phyloP scores from a whole-genome alignment of 345 rosid genomes.

The Heritiera fomes region DNA sequence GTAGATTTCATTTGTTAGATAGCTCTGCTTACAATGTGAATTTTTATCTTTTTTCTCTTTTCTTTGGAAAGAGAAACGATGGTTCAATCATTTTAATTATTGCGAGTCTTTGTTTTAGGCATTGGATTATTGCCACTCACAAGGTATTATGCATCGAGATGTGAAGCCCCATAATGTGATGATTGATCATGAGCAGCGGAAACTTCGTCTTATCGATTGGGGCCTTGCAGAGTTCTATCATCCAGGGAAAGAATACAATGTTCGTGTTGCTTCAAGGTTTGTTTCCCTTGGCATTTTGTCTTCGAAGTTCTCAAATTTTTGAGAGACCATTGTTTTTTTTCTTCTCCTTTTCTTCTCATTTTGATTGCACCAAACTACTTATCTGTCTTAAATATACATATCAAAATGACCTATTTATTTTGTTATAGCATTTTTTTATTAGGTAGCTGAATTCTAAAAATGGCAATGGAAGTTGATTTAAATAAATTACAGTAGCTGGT shows the following conservation, averaged over 20 bases:
- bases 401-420: background rate
- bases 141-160: conserved; percentile 98
- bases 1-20: background rate
- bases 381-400: background rate
- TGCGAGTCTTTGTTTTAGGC: conserved; percentile 49
- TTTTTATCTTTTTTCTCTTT: background rate
- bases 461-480: background rate
- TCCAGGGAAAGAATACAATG: conserved; percentile 94
- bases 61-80: background rate
- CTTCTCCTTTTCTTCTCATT: background rate
- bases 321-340: background rate
- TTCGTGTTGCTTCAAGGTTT: conserved; percentile 97
- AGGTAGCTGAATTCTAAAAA: background rate
- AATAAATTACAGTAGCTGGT: background rate
- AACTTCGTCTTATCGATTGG: conserved; percentile 95
- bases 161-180: conserved; percentile 98
- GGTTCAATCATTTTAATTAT: background rate
- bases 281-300: conserved; percentile 5
- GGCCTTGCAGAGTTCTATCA: conserved; percentile 97
- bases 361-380: background rate
- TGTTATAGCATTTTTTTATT: background rate
- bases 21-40: background rate
- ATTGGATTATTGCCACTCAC: conserved; percentile 92
- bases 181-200: conserved; percentile 96
- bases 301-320: background rate